Percentiles rank a stretch among this genome's conserved stretches.
phyloP scores from a whole-genome alignment of 257 asterid species.

The Sherardia arvensis region DNA sequence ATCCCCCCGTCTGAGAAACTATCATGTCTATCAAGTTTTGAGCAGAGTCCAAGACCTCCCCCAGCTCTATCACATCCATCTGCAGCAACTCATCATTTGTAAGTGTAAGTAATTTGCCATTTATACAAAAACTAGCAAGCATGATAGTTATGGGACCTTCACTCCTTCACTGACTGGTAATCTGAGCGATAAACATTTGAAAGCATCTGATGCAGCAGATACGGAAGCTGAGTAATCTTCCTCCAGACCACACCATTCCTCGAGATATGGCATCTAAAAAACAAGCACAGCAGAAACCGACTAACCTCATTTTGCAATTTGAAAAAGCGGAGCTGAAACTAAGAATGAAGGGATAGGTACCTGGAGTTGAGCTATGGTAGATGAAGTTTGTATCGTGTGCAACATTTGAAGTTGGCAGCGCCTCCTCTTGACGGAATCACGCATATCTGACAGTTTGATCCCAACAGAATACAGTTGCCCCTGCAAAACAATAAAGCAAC shows the following conservation, averaged over 20 bases:
- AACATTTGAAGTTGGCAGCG: constrained; percentile 37
- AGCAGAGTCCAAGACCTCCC: constrained; percentile 45
- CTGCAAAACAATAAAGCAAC: constrained; percentile 15
- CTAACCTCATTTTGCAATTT: too few relatives aligned
- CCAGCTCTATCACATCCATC: constrained; percentile 35
- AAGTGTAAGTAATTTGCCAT: too few relatives aligned
- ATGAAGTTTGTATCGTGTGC: constrained; percentile 27
- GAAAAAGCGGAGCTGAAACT: background rate
- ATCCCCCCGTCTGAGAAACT: constrained; percentile 23
- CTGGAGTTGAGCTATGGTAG: constrained; percentile 48
- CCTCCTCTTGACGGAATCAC: constrained; percentile 33
- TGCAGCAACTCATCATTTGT: constrained; percentile 8
- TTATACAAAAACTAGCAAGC: too few relatives aligned
- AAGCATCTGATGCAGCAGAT: constrained; percentile 39
- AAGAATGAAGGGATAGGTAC: constrained; percentile 17
- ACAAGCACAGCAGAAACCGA: background rate
- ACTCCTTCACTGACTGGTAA: constrained; percentile 57
- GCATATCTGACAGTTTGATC: constrained; percentile 39
- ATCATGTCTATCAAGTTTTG: constrained; percentile 35
- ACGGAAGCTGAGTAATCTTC: constrained; percentile 48
- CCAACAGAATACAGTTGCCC: constrained; percentile 43
- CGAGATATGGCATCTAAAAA: constrained; percentile 59
- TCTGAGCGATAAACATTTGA: constrained; percentile 51
- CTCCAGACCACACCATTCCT: constrained; percentile 57
- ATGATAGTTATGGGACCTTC: constrained; percentile 17